Base-by-base conservation (phyloP, 345 rosid species). In the Populus tremula region DNA sequence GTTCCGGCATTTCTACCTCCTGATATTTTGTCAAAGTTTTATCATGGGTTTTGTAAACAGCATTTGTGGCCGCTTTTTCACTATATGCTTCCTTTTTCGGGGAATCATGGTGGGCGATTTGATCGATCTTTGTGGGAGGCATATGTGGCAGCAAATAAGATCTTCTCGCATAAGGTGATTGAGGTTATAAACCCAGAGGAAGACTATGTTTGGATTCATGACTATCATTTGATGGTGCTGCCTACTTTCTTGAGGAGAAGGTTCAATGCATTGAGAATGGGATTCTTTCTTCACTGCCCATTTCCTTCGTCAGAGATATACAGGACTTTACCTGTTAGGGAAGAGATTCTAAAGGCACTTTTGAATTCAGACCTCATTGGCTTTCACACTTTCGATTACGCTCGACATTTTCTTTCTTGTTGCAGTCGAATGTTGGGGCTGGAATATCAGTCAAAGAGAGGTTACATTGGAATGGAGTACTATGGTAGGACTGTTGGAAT, bases 331-430 rank as follows among this genome's bases (percentile, higher is more conserved):
- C 93, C 95, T 8, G 95, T 91, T 39, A 88, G 95, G 85, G 93
- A 91, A 76, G 91, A 91, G 87, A 88, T 91, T 65, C 87, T 91
- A 4, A 89, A 81, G 84, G 95, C 95, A 2, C 90, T 91, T 59
- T 71, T 91, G 87, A 91, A 89, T 81, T 78, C 93, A 0, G 95
- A 91, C 78, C 90, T 91, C 67, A 88, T 91, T 71, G 95, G 95
- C 68, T 91, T 91, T 79, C 95, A 91, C 79, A 90, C 99, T 12
- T 95, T 92, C 59, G 99, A 95, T 82, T 95, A 95, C 83, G 99
- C 99, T n/a, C 86, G 99, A 23, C 95, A 91, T 87, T 91, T 91
- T 83, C 85, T 91, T 59, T 91, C 95, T 38, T 91, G 93, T 66
- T 91, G 95, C 76, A 90, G 95, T 71, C 86, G 93, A 43, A 91